Evolutionary conservation across 495 filamentous ascomycete genomes (phyloP).

Genomic region (Penicillium lividum): DNA sequence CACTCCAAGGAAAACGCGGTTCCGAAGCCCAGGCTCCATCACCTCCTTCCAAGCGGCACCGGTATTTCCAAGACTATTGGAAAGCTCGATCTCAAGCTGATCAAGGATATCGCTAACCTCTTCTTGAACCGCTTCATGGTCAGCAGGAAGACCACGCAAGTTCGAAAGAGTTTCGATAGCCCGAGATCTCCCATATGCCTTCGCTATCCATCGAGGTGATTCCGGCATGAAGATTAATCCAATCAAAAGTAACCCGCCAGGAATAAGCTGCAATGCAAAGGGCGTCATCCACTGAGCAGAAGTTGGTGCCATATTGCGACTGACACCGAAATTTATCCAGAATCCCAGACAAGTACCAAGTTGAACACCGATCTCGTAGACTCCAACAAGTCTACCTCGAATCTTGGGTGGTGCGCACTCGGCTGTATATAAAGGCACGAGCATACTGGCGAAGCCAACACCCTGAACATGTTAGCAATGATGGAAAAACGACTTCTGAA

Average conservation of each 20-base stretch:
- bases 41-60: constrained; percentile 28
- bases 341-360: constrained; percentile 64
- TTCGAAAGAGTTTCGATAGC: constrained; percentile 11
- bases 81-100: constrained; percentile 16
- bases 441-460: constrained; percentile 69
- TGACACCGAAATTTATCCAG: constrained; percentile 54
- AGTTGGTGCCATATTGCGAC: constrained; percentile 16
- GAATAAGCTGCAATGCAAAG: constrained; percentile 23
- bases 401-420: constrained; percentile 74
- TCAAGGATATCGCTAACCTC: constrained; percentile 8
- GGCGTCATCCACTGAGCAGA: constrained; percentile 24
- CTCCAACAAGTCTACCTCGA: constrained; percentile 69
- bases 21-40: constrained; percentile 9
- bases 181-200: constrained; percentile 9
- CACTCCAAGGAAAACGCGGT: constrained; percentile 32
- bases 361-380: constrained; percentile 67
- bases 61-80: constrained; percentile 23
- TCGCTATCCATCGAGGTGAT: constrained; percentile 56
- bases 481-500: constrained; percentile 47
- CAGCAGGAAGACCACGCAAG: constrained; percentile 17
- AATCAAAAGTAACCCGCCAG: constrained; percentile 43
- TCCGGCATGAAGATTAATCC: constrained; percentile 57
- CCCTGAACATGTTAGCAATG: constrained; percentile 49
- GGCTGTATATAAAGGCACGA: constrained; percentile 71
- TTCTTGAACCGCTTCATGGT: constrained; percentile 21